These are phyloP conservation scores for Schwanniomyces vanrijiae DNA, from an alignment of 805 yeast genomes.

Conservation along the genomic window DNA sequence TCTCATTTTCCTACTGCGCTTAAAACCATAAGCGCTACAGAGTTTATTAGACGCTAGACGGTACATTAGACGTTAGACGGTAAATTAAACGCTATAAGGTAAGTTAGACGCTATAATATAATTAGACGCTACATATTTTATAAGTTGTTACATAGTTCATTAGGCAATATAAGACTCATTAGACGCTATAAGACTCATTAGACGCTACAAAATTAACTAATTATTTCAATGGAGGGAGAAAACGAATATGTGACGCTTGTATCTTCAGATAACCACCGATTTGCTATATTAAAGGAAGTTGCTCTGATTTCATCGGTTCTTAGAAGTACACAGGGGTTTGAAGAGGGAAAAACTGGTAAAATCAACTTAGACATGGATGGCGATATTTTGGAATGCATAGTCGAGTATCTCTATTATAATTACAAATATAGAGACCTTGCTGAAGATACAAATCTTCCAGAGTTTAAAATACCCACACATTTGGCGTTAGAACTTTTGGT, in stretches of 20 bases:
- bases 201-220: too few species aligned
- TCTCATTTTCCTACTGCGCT: too few species aligned
- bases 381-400: conserved; percentile 70
- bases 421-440: conserved; percentile 59
- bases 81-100: too few species aligned
- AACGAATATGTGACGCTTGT: conserved; percentile 54
- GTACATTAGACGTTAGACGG: too few species aligned
- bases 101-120: too few species aligned
- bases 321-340: conserved; percentile 50
- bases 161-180: too few species aligned
- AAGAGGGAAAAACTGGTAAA: conserved; percentile 59
- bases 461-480: conserved; percentile 89
- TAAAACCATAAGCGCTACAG: too few species aligned
- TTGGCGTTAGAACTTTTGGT: conserved; percentile 88
- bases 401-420: conserved; percentile 81
- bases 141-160: too few species aligned
- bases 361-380: conserved; percentile 69
- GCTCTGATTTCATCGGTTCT: conserved; percentile 69
- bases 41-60: too few species aligned
- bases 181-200: too few species aligned
- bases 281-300: conserved; percentile 65
- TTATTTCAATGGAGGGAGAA: not conserved
- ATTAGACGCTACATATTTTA: too few species aligned
- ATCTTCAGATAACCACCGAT: conserved; percentile 70
- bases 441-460: conserved; percentile 64